A percentile compares a stretch with the other conserved stretches of the same genome.
phyloP scores from a whole-genome alignment of 2,329 filamentous ascomycete genomes.

The Talaromyces sp. region DNA sequence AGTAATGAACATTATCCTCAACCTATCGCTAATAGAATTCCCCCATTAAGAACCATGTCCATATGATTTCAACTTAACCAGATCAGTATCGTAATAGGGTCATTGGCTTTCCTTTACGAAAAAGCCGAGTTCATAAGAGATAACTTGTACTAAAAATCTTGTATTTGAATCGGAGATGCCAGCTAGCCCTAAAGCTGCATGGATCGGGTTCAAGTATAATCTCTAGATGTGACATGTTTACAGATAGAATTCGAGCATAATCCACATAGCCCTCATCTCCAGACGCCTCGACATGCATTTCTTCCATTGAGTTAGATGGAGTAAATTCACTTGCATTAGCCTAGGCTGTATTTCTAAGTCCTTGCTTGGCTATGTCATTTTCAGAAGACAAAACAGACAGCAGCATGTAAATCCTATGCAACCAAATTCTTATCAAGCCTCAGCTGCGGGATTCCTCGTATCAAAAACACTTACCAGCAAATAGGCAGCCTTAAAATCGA shows the following conservation, averaged over 20 bases:
- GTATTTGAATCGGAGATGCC: no score
- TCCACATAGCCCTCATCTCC: background rate
- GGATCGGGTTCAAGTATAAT: no score
- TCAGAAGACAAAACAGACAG: background rate
- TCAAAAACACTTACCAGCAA: background rate
- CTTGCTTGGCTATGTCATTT: background rate
- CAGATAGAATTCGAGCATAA: background rate
- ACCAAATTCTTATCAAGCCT: background rate
- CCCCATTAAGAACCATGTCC: no score
- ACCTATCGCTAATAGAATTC: no score
- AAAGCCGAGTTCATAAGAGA: no score
- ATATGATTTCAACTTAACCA: no score
- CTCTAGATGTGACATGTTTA: background rate
- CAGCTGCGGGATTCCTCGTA: background rate
- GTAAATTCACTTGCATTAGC: background rate
- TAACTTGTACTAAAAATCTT: no score
- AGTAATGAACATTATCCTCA: no score
- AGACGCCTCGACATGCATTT: background rate
- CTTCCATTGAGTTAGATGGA: background rate
- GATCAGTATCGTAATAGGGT: no score
- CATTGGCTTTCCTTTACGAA: no score
- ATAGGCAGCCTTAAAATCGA: background rate
- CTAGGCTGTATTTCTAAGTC: background rate
- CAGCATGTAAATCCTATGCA: background rate
- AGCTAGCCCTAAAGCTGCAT: no score